phyloP scores from a whole-genome alignment of 148 eudicot genomes.

The Rheum nobile region DNA sequence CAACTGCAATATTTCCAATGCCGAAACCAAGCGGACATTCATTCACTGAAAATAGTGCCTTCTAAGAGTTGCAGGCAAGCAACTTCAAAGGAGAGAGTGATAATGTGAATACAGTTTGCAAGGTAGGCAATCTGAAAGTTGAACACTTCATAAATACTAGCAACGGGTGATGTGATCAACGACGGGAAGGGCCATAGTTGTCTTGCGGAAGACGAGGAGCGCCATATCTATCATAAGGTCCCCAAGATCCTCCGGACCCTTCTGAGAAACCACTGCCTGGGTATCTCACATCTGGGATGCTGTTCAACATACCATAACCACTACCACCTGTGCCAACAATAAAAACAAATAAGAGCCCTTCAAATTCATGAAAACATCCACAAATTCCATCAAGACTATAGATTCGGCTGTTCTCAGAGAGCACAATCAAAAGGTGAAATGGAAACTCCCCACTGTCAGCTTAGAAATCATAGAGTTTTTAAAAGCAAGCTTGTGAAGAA shows the following conservation, averaged over 20 bases:
- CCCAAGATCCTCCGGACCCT: slow-evolving; percentile 42
- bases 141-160: background rate
- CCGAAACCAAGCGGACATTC: background rate
- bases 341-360: background rate
- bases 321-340: slow-evolving; percentile 21
- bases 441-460: background rate
- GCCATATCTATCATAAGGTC: slow-evolving; percentile 43
- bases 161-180: background rate
- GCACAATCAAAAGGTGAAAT: background rate
- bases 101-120: background rate
- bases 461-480: background rate
- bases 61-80: background rate
- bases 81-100: background rate
- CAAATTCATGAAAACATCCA: background rate
- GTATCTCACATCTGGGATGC: slow-evolving; percentile 55
- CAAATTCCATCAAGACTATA: background rate
- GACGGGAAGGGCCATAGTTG: slow-evolving; percentile 3
- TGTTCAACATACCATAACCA: slow-evolving; percentile 43
- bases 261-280: slow-evolving; percentile 35
- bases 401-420: background rate
- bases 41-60: background rate
- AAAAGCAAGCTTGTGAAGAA: background rate
- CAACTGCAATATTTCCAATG: background rate
- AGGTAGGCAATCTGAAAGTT: background rate
- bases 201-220: slow-evolving; percentile 13